These are phyloP conservation scores for Penicillium soppii DNA, from an alignment of 495 filamentous ascomycete species.

Conservation along the genomic window DNA sequence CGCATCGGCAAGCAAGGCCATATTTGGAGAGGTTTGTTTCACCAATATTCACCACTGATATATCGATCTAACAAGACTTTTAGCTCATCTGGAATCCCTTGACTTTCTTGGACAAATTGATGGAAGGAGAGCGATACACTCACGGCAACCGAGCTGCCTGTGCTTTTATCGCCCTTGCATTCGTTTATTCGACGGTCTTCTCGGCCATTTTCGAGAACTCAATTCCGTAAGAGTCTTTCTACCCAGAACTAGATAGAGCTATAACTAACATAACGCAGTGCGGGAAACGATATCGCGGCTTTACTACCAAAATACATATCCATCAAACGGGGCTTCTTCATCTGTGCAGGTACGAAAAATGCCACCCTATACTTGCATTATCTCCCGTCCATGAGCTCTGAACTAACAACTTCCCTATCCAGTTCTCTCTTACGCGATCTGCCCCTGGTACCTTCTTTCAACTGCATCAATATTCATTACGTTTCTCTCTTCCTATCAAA, in stretches of 20 bases:
- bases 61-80: background rate
- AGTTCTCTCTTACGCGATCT: conserved; percentile 31
- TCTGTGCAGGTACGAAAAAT: conserved; percentile 18
- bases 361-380: background rate
- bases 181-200: conserved; percentile 27
- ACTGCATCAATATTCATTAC: conserved; percentile 31
- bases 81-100: conserved; percentile 31
- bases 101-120: conserved; percentile 22
- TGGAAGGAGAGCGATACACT: conserved; percentile 29
- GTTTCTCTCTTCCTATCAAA: conserved; percentile 33
- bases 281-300: conserved; percentile 32
- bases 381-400: background rate
- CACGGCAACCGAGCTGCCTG: conserved; percentile 22
- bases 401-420: background rate
- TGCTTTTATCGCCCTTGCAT: conserved; percentile 25
- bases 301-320: conserved; percentile 30
- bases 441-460: conserved; percentile 34
- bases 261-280: no score
- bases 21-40: conserved; percentile 22
- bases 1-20: conserved; percentile 16
- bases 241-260: background rate
- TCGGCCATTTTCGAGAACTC: conserved; percentile 31
- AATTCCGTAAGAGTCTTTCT: conserved; percentile 20
- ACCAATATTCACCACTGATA: no score
- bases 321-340: conserved; percentile 30